Percentiles rank a stretch among this genome's conserved stretches.
Evolutionary conservation across 2,329 filamentous ascomycete species (phyloP).

Genomic region (Fusarium sarcochroum): DNA sequence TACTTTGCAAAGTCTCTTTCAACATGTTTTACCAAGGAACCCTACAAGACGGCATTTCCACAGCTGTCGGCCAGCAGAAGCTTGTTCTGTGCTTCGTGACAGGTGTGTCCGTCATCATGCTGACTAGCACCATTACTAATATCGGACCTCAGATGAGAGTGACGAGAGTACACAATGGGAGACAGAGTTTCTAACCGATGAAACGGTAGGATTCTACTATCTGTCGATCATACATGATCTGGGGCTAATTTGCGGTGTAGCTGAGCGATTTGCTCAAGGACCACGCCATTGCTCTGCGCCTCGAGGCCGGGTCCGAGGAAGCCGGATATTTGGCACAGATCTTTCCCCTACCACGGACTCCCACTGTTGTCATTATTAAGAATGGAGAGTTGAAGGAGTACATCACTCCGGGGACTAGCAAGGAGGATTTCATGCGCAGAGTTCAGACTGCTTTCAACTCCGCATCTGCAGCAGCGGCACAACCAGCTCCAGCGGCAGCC

Average conservation of each 20-base stretch:
- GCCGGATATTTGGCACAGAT: slow-evolving; percentile 86
- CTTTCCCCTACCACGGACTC: slow-evolving; percentile 83
- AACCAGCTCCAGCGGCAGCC: slow-evolving; percentile 33
- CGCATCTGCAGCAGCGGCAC: slow-evolving; percentile 34
- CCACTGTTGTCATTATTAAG: slow-evolving; percentile 83
- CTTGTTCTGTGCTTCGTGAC: slow-evolving; percentile 88
- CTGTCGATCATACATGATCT: neutral
- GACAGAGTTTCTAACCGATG: slow-evolving; percentile 72
- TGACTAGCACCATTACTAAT: slow-evolving; percentile 31
- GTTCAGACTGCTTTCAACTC: slow-evolving; percentile 54
- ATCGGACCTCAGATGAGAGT: slow-evolving; percentile 56
- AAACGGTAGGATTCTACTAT: slow-evolving; percentile 60
- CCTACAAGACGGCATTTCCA: slow-evolving; percentile 83
- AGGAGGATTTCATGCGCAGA: slow-evolving; percentile 74
- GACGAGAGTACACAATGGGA: slow-evolving; percentile 82
- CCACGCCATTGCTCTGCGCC: slow-evolving; percentile 77
- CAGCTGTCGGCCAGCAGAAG: slow-evolving; percentile 81
- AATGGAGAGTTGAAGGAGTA: slow-evolving; percentile 85
- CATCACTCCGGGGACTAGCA: slow-evolving; percentile 73
- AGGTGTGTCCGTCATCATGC: slow-evolving; percentile 63
- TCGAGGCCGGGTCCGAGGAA: slow-evolving; percentile 82
- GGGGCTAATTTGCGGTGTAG: slow-evolving; percentile 55
- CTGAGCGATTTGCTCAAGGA: slow-evolving; percentile 68
- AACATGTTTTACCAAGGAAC: slow-evolving; percentile 86
- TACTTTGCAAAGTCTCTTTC: neutral